Conservation (phyloP, 2,329 filamentous ascomycete genomes). For the Epichloe sp. region DNA sequence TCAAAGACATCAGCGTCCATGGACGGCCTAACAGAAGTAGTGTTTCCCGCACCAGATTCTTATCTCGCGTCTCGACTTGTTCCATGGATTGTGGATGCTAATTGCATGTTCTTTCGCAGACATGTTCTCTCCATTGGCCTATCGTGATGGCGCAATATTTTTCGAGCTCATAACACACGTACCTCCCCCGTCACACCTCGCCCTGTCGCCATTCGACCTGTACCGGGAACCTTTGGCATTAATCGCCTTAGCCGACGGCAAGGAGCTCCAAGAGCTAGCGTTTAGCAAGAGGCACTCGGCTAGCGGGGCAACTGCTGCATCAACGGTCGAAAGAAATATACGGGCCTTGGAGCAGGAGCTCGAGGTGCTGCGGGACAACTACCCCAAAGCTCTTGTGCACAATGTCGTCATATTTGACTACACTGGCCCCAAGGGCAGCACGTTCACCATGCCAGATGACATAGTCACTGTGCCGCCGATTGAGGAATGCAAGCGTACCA, state of each 20-base stretch:
- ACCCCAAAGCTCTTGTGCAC: conserved; percentile 64
- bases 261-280: conserved; percentile 45
- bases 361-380: conserved; percentile 56
- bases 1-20: conserved; percentile 80
- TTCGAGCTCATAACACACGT: conserved; percentile 77
- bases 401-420: conserved; percentile 73
- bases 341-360: conserved; percentile 52
- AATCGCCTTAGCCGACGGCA: conserved; percentile 73
- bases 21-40: conserved; percentile 74
- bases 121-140: conserved; percentile 86
- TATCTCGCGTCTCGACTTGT: not conserved
- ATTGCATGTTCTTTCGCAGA: conserved; percentile 36
- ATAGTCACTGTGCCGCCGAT: conserved; percentile 58
- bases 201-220: conserved; percentile 78
- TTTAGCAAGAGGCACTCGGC: conserved; percentile 42
- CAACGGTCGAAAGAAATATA: conserved; percentile 42
- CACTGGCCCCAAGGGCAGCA: conserved; percentile 30
- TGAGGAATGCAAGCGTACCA: conserved; percentile 59
- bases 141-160: conserved; percentile 72
- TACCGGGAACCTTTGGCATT: conserved; percentile 76
- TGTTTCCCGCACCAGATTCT: not conserved
- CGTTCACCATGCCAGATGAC: conserved; percentile 47
- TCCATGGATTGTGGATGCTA: conserved; percentile 6
- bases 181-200: conserved; percentile 64
- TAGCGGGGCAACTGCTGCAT: conserved; percentile 32